phyloP scores from a whole-genome alignment of 1,139 yeast species.

The Zygosaccharomyces sapae region DNA sequence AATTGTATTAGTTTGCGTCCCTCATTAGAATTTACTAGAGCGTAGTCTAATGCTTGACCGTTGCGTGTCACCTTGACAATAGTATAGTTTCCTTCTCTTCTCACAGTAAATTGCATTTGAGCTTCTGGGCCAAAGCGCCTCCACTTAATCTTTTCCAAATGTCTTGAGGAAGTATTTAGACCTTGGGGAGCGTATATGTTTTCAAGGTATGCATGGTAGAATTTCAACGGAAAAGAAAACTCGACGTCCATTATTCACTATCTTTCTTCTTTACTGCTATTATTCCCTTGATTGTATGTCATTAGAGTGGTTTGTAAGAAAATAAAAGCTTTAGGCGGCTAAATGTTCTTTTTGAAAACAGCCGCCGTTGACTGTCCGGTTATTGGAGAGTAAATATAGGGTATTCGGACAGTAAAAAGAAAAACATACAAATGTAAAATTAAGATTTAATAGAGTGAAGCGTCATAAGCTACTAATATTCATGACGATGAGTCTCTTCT shows the following conservation, averaged over 20 bases:
- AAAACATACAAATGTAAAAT: background rate
- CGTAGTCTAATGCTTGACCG: constrained; percentile 10
- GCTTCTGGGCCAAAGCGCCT: constrained; percentile 18
- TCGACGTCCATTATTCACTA: constrained; percentile 7
- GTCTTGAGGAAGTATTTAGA: constrained; percentile 15
- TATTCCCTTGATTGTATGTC: background rate
- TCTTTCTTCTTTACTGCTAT: background rate
- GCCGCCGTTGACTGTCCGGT: constrained; percentile 8
- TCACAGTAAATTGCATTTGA: constrained; percentile 9
- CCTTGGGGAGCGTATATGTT: constrained; percentile 26
- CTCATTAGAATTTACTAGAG: constrained; percentile 5
- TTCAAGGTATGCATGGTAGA: constrained; percentile 20
- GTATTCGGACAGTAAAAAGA: background rate
- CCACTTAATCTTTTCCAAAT: constrained; percentile 23
- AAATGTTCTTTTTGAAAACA: background rate
- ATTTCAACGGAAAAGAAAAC: constrained; percentile 9
- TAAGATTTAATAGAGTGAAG: background rate
- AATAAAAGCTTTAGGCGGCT: constrained; percentile 7
- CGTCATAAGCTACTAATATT: too few species aligned
- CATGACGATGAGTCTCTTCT: too few species aligned
- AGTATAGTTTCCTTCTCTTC: constrained; percentile 3
- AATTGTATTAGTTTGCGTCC: constrained; percentile 20
- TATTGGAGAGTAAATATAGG: background rate
- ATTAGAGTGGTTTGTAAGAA: constrained; percentile 9
- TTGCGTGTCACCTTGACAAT: constrained; percentile 13